Conservation (phyloP, 2,329 filamentous ascomycete species). For the Onygenales sp. region DNA sequence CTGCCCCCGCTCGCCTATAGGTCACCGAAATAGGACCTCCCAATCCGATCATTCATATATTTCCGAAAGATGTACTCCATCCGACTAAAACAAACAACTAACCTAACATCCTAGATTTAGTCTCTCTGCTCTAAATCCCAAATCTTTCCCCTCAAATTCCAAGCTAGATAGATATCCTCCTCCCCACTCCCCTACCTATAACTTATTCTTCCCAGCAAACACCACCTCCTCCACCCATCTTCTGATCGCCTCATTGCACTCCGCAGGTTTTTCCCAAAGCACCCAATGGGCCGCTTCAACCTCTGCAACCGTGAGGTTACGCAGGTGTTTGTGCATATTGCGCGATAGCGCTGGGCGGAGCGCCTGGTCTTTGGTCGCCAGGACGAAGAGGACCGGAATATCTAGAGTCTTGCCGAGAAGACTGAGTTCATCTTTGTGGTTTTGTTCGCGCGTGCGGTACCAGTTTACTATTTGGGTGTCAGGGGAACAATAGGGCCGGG, state of each 20-base stretch:
- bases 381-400: conserved; percentile 64
- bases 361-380: conserved; percentile 60
- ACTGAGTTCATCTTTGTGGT: conserved; percentile 62
- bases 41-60: not conserved
- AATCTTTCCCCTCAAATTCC: not conserved
- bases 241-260: conserved; percentile 59
- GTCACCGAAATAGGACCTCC: too few relatives aligned
- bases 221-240: conserved; percentile 56
- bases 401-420: conserved; percentile 37
- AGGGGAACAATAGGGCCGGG: not conserved
- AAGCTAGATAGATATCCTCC: not conserved
- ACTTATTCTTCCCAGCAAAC: conserved; percentile 34
- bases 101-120: too few relatives aligned
- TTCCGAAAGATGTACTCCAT: too few relatives aligned
- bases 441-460: conserved; percentile 68
- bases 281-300: conserved; percentile 75
- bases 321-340: conserved; percentile 61
- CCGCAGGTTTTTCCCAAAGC: conserved; percentile 59
- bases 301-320: conserved; percentile 54
- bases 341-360: conserved; percentile 61
- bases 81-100: too few relatives aligned
- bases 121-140: not conserved
- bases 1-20: too few relatives aligned
- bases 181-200: not conserved
- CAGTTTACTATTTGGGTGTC: conserved; percentile 53